Evolutionary conservation across 305 asterid genomes (phyloP).

Genomic region (Fraxinus xanthoxyloides): DNA sequence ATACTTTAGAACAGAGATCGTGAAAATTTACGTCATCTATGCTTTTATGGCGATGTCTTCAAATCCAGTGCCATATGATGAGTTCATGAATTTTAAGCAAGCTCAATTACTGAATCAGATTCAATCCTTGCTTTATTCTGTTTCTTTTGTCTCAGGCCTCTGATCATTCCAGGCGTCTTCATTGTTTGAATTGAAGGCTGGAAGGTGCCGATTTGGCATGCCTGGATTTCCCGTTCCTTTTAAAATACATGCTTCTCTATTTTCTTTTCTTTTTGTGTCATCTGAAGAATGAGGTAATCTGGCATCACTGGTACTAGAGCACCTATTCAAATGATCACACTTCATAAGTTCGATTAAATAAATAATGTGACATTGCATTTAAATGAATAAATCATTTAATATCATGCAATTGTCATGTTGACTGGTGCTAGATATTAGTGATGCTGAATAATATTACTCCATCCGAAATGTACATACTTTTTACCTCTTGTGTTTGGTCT

Average conservation of each 20-base stretch:
- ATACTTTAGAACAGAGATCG: constrained; percentile 33
- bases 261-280: not conserved
- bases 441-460: too few relatives aligned
- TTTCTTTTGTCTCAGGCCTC: not conserved
- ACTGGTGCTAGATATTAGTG: too few relatives aligned
- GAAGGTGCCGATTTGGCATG: not conserved
- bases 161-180: not conserved
- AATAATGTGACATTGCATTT: too few relatives aligned
- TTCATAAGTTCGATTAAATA: too few relatives aligned
- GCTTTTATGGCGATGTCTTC: not conserved
- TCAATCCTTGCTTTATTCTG: not conserved
- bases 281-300: too few relatives aligned
- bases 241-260: not conserved
- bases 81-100: not conserved
- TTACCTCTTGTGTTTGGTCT: not conserved
- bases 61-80: not conserved
- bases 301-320: too few relatives aligned
- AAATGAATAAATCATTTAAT: too few relatives aligned
- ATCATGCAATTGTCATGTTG: too few relatives aligned
- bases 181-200: not conserved
- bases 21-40: constrained; percentile 14
- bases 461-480: not conserved
- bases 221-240: not conserved
- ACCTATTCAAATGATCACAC: too few relatives aligned
- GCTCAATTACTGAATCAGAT: not conserved